Base-by-base conservation (phyloP, 164 flowering plant species). In the Taxillus chinensis region DNA sequence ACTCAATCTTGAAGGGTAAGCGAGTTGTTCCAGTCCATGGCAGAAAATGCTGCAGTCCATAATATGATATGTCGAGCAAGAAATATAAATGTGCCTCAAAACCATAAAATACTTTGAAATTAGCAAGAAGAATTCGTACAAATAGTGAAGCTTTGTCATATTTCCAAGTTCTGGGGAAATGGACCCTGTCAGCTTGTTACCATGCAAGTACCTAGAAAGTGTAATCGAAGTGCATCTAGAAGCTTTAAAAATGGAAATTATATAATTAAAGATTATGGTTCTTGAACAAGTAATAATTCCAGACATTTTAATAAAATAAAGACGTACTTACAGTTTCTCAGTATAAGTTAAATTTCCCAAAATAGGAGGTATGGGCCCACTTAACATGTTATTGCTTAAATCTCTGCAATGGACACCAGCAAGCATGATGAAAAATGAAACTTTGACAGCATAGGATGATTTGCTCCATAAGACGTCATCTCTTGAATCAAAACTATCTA, bases 151-250 rank as follows among this genome's bases (percentile, higher is more conserved):
- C 69, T 79, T 95, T 61, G 96, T 71, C 99, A 95, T 95, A 64
- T 91, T 91, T 50, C 99, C 99, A 5, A 95, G 84, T 79, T 91
- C 96, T 1, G 96, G 87, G 13, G 99, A 95, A 64, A 95, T 83
- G 15, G 78, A 53, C 37, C 99, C 99, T 5, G 82, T 81, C 63
- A 91, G 75, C 77, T 79, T 83, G 81, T 95, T 95, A 37, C 88
- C 82, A 56, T 91, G 96, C 75, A 95, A 79, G 70, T 95, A 95
- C 80, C 99, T 87, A 43, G 16, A 71, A 2, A 4, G 37, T 0
- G 2, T 27, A 27, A 27, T 27, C 2, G 27, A 27, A 27, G 27
- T 27, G 27, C 27, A 27, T 27, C 27, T 27, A 27, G 27, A 27
- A 27, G 27, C 27, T 27, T 27, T 27, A 27, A 27, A 27, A 27